Percentiles rank a stretch among this genome's conserved stretches.
Evolutionary conservation across 139 green algal species (phyloP).

Genomic region (Auxenochlorella pyrenoidosa): DNA sequence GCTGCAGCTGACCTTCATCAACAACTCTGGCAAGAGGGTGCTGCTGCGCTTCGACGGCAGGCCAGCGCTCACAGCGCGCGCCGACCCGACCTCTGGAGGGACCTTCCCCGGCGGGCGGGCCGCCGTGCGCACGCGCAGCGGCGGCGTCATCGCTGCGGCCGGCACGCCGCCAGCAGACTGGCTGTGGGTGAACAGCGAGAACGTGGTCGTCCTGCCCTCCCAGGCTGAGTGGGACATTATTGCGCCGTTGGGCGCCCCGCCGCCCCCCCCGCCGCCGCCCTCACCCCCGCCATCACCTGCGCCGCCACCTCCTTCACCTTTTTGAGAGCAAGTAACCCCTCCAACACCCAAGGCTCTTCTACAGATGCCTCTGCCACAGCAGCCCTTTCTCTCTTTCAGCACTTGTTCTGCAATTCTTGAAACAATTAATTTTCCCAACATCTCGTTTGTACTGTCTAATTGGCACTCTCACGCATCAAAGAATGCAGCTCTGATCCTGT

Average conservation of each 20-base stretch:
- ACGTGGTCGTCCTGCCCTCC: not conserved
- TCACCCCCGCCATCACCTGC: not conserved
- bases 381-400: too few relatives aligned
- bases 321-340: too few relatives aligned
- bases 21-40: conserved; percentile 9
- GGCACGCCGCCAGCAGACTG: too few relatives aligned
- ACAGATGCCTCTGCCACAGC: not conserved
- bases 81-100: not conserved
- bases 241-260: not conserved
- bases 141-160: not conserved
- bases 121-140: not conserved
- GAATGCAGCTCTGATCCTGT: too few relatives aligned
- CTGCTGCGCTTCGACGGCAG: not conserved
- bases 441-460: too few relatives aligned
- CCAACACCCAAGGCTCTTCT: too few relatives aligned
- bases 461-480: too few relatives aligned
- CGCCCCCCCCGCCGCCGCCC: not conserved
- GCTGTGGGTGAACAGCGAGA: not conserved
- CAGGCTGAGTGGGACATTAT: not conserved
- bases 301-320: not conserved
- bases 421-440: too few relatives aligned
- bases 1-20: not conserved
- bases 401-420: too few relatives aligned
- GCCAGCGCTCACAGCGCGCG: not conserved
- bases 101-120: not conserved